Percentiles rank a stretch among this genome's conserved stretches.
phyloP scores from a whole-genome alignment of 2,329 filamentous ascomycete species.

The Colletotrichum siamense region DNA sequence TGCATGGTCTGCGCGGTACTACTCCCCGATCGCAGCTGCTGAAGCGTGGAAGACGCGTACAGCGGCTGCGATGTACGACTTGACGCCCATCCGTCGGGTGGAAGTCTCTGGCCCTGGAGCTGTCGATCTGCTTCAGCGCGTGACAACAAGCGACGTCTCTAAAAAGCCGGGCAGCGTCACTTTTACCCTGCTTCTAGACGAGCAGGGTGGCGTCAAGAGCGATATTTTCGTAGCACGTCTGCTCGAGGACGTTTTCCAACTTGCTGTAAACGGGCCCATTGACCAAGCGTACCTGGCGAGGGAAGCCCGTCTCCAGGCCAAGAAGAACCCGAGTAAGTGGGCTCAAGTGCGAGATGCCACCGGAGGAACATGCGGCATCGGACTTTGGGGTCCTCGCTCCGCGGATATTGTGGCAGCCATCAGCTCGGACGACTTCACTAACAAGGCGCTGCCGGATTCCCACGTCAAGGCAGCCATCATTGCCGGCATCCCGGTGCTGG shows the following conservation, averaged over 20 bases:
- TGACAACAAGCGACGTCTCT: slow-evolving; percentile 56
- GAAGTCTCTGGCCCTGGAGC: slow-evolving; percentile 64
- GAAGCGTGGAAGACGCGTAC: slow-evolving; percentile 72
- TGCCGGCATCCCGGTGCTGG: slow-evolving; percentile 60
- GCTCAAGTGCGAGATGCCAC: slow-evolving; percentile 64
- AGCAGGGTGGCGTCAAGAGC: slow-evolving; percentile 57
- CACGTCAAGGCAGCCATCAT: slow-evolving; percentile 53
- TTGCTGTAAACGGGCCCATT: slow-evolving; percentile 60
- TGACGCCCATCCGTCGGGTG: slow-evolving; percentile 64
- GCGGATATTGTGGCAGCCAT: slow-evolving; percentile 53
- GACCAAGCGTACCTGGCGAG: slow-evolving; percentile 60
- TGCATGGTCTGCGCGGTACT: slow-evolving; percentile 61
- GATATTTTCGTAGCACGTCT: slow-evolving; percentile 63
- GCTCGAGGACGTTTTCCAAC: slow-evolving; percentile 53
- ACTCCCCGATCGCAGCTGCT: slow-evolving; percentile 63
- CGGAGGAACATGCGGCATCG: slow-evolving; percentile 63
- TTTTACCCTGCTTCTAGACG: slow-evolving; percentile 62
- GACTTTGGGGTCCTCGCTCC: slow-evolving; percentile 66
- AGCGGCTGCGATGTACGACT: slow-evolving; percentile 66
- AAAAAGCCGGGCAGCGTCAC: slow-evolving; percentile 54
- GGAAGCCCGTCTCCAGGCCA: slow-evolving; percentile 55
- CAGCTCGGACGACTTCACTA: slow-evolving; percentile 50
- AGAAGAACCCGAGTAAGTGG: slow-evolving; percentile 43
- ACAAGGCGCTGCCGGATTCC: slow-evolving; percentile 54
- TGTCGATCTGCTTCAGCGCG: slow-evolving; percentile 55